Conservation (phyloP, 2,329 filamentous ascomycete species). For the Stemphylium lycopersici region DNA sequence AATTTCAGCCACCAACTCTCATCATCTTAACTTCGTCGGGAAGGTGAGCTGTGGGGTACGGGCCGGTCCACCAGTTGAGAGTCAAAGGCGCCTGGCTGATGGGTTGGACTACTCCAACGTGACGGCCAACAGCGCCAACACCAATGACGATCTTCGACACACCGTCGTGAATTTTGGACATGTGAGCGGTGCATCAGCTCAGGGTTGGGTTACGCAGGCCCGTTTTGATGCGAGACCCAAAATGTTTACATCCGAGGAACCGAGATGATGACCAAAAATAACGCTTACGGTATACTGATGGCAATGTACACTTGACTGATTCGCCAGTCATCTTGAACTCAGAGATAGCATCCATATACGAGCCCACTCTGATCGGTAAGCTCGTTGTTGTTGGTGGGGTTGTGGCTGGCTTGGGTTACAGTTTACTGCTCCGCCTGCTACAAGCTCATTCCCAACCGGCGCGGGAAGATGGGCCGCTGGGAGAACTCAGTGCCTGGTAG, state of each 20-base stretch:
- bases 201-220: too few species aligned
- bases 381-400: not conserved
- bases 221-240: too few species aligned
- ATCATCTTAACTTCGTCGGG: not conserved
- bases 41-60: slow-evolving; percentile 3
- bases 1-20: not conserved
- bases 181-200: too few species aligned
- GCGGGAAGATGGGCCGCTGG: too few species aligned
- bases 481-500: not conserved
- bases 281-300: too few species aligned
- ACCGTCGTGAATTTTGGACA: not conserved
- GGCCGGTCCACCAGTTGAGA: not conserved
- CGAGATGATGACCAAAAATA: too few species aligned
- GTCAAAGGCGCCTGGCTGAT: not conserved
- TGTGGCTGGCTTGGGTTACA: not conserved
- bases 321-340: too few species aligned
- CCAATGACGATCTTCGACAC: not conserved
- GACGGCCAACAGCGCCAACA: not conserved
- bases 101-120: not conserved
- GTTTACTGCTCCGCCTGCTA: not conserved
- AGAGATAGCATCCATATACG: too few species aligned
- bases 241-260: too few species aligned
- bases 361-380: too few species aligned
- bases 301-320: too few species aligned
- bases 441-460: not conserved